Conservation (phyloP, 441 rosid genomes). For the Pelargonium fulgidum region DNA sequence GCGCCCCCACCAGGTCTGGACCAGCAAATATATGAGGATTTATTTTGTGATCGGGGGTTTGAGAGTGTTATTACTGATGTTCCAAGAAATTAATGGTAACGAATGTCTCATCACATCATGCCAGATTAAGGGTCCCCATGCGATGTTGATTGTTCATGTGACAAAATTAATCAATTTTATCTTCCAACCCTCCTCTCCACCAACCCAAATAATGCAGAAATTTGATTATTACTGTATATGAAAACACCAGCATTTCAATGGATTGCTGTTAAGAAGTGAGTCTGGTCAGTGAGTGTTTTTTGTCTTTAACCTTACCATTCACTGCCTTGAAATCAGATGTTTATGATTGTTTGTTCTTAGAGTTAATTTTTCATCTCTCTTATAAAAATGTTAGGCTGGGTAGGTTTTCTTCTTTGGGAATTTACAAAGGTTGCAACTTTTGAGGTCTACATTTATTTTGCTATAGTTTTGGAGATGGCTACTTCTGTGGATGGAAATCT, state of each 20-base stretch:
- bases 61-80: neutral
- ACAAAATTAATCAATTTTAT: neutral
- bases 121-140: neutral
- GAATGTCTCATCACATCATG: constrained; percentile 5
- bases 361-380: no score
- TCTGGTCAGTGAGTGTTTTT: neutral
- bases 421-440: neutral
- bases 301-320: neutral
- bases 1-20: neutral
- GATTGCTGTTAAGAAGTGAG: no score
- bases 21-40: neutral
- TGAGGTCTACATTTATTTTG: neutral
- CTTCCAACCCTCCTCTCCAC: neutral
- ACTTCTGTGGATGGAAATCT: constrained; percentile 34
- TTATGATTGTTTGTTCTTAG: no score
- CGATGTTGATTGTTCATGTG: neutral
- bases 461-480: constrained; percentile 10
- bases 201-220: neutral
- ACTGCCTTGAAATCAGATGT: neutral
- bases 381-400: neutral
- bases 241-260: neutral
- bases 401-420: neutral
- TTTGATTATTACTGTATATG: neutral
- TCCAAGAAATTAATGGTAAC: neutral
- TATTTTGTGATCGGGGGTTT: neutral